Evolutionary conservation across 2,329 filamentous ascomycete species (phyloP).

Genomic region (Penicillium polonicum): DNA sequence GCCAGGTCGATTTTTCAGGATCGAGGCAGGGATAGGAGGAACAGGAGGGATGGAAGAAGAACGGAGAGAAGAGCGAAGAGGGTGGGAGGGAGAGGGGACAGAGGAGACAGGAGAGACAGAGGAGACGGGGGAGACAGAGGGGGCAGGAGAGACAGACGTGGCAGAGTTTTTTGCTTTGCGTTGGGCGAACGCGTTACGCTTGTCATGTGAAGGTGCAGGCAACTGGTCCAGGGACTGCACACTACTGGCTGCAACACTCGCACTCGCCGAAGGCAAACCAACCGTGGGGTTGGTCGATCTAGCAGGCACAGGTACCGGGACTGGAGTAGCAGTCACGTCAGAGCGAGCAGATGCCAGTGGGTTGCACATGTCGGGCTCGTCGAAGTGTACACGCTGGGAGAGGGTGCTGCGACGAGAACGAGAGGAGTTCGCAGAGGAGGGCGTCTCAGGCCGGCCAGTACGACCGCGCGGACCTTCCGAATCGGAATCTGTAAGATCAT

Average conservation of each 20-base stretch:
- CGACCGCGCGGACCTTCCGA: not conserved
- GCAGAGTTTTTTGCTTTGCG: not conserved
- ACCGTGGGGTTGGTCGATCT: not conserved
- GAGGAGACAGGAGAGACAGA: not conserved
- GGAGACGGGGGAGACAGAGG: not conserved
- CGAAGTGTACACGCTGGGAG: not conserved
- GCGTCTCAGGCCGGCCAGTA: not conserved
- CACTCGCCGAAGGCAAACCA: not conserved
- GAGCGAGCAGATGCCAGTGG: constrained; percentile 1
- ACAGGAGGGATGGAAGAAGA: not conserved
- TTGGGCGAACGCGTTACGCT: not conserved
- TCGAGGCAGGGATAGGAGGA: not conserved
- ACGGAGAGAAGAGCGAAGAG: not conserved
- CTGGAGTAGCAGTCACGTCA: not conserved
- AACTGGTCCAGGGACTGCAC: not conserved
- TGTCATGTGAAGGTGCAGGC: not conserved
- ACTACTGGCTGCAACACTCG: not conserved
- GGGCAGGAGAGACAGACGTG: too few species aligned
- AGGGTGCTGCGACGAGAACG: not conserved
- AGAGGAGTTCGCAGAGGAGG: not conserved
- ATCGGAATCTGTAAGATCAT: not conserved
- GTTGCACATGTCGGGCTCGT: not conserved
- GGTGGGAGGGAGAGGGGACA: not conserved
- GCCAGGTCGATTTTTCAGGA: not conserved
- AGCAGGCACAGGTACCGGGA: not conserved